Base-by-base conservation (phyloP, 2,329 filamentous ascomycete species). In the Rhinocladiella mackenziei region DNA sequence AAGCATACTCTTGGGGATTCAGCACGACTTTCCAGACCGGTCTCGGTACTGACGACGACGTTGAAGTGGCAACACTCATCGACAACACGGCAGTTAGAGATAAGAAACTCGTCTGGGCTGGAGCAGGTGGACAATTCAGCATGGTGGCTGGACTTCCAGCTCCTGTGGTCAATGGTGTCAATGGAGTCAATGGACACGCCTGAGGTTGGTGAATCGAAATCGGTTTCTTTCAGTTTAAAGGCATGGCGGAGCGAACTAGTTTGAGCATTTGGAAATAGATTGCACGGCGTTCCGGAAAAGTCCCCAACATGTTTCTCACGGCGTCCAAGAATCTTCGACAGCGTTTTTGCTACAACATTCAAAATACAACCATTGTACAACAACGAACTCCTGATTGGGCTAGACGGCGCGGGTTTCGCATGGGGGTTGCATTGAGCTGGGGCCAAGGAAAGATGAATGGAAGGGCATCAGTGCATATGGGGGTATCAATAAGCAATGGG, bases 61-160 rank as follows among this genome's bases (percentile, higher is more conserved):
- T 95, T 20, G 76, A 83, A 55, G 74, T 78, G 17, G 87, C 89
- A 0, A 92, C 84, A 0, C 59, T 83, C 36, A 86, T 96, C 43
- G 85, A 94, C 59, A 95, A 95, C 69, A 85, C 82, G 9, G 89
- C 88, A 30, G 78, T 92, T 19, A 76, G 81, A 20, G 86, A 79
- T 30, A 82, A 84, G 67, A 80, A 82, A 64, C 74, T 96, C 31
- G 74, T 81, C 23, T 87, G 76, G 66, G 86, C 85, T n/a, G 86
- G 86, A 31, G 84, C 84, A n/a, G 89, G 91, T 54, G 89, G 89
- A 4, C 89, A 96, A 61, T 96, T 67, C 56, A 69, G 66, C 8
- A 61, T 70, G 10, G 61, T 70, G 38, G 67, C 66, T 2, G 64
- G 53, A 5, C n/a, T 55, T 31, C 40, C 50, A 11, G 17, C 33